Evolutionary conservation across 768 basidiomycete genomes (phyloP), one percentile per base, ranked within the genome.

Genomic region (Rhizopogon roseolus): DNA sequence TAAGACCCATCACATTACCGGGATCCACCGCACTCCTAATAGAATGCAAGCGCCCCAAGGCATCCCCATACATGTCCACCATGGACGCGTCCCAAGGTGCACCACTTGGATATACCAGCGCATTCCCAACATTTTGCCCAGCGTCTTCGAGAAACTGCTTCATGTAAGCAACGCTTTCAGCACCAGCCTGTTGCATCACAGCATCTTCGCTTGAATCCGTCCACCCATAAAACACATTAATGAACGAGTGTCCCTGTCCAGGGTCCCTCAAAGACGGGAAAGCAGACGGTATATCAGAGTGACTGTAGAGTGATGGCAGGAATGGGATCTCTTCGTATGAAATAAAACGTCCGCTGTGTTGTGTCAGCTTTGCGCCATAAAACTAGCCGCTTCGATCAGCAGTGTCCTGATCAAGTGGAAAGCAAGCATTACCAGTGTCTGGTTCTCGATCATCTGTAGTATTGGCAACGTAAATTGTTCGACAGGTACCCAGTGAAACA

Each of bases 71-170:
- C 28, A 89, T 69, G 16, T 64, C 55, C 49, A 73, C 65, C 27
- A 85, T 50, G 1, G 82, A 74, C 4, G 82, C 85, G 51, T 75
- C 76, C 38, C 58, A 66, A 5, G 80, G 66, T 3, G 85, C 85
- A 57, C 85, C 86, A 64, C 88, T 88, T 17, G 75, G 72, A 61
- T 88, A 87, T 48, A 76, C 54, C 3, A 78, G 60, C 4, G 73
- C 75, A n/a, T 67, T 61, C 6, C 53, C 58, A 16, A 73, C 54
- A 45, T 68, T 58, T 60, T 79, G 76, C 11, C 78, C 78, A 46
- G 76, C 67, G 75, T 76, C 14, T 73, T 68, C 44, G 2, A 28
- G n/a, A 45, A 45, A 45, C 28, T 69, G 57, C 17, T 61, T 68
- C 45, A 86, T 71, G 10, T 68, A 69, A 1, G 62, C 69, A 2